These are phyloP conservation scores for Saccharomyces hybrid DNA, from an alignment of 1,139 yeast genomes.

Conservation along the genomic window DNA sequence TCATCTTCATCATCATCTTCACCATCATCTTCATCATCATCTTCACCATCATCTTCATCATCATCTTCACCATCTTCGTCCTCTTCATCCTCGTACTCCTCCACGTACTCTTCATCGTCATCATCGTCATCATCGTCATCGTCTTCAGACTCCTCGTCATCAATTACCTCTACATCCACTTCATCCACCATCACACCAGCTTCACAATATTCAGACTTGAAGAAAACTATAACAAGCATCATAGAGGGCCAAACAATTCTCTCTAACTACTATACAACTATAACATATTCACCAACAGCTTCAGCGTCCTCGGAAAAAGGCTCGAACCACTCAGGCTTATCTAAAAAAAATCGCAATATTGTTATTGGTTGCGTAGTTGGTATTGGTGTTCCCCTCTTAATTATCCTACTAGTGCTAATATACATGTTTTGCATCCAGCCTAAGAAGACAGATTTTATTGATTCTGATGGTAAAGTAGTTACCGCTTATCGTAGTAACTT, in stretches of 20 bases:
- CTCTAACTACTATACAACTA: constrained; percentile 30
- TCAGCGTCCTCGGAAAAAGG: constrained; percentile 9
- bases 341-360: constrained; percentile 37
- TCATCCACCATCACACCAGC: constrained; percentile 4
- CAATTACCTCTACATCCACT: constrained; percentile 2
- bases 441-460: constrained; percentile 32
- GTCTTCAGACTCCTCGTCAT: constrained; percentile 20
- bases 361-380: constrained; percentile 44
- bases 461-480: constrained; percentile 37
- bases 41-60: constrained; percentile 22
- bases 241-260: constrained; percentile 30
- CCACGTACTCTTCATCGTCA: constrained; percentile 12
- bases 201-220: constrained; percentile 1
- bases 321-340: constrained; percentile 30
- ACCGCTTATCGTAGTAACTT: constrained; percentile 21
- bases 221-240: constrained; percentile 24
- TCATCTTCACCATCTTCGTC: constrained; percentile 26
- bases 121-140: constrained; percentile 16
- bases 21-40: constrained; percentile 10
- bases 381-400: constrained; percentile 33
- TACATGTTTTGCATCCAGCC: constrained; percentile 29
- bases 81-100: constrained; percentile 3
- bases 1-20: constrained; percentile 14
- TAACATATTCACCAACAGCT: constrained; percentile 19
- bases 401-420: constrained; percentile 14